A percentile compares a stretch with the other conserved stretches of the same genome.
Evolutionary conservation across 176 grass and related monocot genomes (phyloP).

Genomic region (Cenchrus purpureus): DNA sequence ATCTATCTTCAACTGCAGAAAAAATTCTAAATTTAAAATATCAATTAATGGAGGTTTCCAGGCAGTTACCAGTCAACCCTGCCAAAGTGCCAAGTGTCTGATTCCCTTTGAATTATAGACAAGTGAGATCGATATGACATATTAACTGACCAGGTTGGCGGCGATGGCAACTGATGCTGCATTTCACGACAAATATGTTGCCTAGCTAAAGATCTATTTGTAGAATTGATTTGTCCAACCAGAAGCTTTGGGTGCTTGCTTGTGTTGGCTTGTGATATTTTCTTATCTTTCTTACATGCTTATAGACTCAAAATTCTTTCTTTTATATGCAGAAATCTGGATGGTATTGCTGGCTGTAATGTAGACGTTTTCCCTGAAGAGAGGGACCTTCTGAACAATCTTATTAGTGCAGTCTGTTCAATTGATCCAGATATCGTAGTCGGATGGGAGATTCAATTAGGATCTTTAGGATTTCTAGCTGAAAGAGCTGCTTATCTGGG

Average conservation of each 20-base stretch:
- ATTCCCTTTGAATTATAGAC: background rate
- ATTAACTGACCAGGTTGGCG: slow-evolving; percentile 11
- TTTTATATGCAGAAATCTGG: slow-evolving; percentile 67
- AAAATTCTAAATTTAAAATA: slow-evolving; percentile 12
- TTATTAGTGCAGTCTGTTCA: slow-evolving; percentile 69
- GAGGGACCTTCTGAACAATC: slow-evolving; percentile 72
- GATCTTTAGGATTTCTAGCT: slow-evolving; percentile 84
- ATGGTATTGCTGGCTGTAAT: slow-evolving; percentile 60
- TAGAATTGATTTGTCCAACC: background rate
- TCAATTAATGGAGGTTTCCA: slow-evolving; percentile 6
- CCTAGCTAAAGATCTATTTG: slow-evolving; percentile 21
- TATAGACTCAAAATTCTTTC: slow-evolving; percentile 28
- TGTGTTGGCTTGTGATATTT: slow-evolving; percentile 29
- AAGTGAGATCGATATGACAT: background rate
- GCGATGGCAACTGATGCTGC: slow-evolving; percentile 8
- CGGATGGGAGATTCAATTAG: slow-evolving; percentile 92
- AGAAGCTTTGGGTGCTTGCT: slow-evolving; percentile 11
- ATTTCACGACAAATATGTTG: slow-evolving; percentile 19
- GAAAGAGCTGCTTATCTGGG: slow-evolving; percentile 86
- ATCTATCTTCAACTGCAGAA: background rate
- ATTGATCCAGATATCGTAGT: slow-evolving; percentile 89
- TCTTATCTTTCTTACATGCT: slow-evolving; percentile 11
- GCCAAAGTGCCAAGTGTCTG: background rate
- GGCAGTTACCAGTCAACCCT: slow-evolving; percentile 9
- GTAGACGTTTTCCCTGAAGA: slow-evolving; percentile 67